A percentile compares a stretch with the other conserved stretches of the same genome.
Conservation (phyloP, 805 yeast species). For the Starmerella scarabaei region DNA sequence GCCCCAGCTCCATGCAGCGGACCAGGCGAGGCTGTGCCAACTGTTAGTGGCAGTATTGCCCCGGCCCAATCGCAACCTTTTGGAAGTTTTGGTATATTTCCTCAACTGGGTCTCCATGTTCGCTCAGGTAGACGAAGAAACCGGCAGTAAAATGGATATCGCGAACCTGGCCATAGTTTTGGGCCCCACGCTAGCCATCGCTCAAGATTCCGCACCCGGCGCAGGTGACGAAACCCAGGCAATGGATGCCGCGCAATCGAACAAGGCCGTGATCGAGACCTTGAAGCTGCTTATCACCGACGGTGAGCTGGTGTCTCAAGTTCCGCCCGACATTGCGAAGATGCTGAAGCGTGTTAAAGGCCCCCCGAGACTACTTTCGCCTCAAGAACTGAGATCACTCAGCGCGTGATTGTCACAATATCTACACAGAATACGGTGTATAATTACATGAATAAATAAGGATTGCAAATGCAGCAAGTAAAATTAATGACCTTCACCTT, state of each 20-base stretch:
- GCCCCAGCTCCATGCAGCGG: constrained; percentile 10
- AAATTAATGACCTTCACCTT: constrained; percentile 3
- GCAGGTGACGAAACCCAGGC: too few species aligned
- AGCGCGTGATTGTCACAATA: too few species aligned
- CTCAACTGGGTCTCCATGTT: constrained; percentile 93
- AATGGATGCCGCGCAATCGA: constrained; percentile 23
- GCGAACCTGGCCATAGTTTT: constrained; percentile 91
- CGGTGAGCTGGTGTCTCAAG: constrained; percentile 63
- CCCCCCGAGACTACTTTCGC: background rate
- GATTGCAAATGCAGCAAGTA: constrained; percentile 4
- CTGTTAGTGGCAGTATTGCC: constrained; percentile 69
- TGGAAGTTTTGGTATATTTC: constrained; percentile 76
- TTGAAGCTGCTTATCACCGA: constrained; percentile 69
- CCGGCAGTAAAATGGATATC: constrained; percentile 87
- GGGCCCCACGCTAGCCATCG: constrained; percentile 77
- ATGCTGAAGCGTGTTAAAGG: constrained; percentile 8
- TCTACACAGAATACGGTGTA: too few species aligned
- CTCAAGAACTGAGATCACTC: constrained; percentile 2
- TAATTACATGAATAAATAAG: too few species aligned
- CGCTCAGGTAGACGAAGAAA: constrained; percentile 67
- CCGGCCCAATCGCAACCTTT: constrained; percentile 61
- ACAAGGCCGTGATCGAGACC: constrained; percentile 83
- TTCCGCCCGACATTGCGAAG: constrained; percentile 50
- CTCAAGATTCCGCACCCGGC: constrained; percentile 25
- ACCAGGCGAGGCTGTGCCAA: constrained; percentile 31